Evolutionary conservation across 495 filamentous ascomycete genomes (phyloP), one percentile per base, ranked within the genome.

Genomic region (Penicillium soppii): DNA sequence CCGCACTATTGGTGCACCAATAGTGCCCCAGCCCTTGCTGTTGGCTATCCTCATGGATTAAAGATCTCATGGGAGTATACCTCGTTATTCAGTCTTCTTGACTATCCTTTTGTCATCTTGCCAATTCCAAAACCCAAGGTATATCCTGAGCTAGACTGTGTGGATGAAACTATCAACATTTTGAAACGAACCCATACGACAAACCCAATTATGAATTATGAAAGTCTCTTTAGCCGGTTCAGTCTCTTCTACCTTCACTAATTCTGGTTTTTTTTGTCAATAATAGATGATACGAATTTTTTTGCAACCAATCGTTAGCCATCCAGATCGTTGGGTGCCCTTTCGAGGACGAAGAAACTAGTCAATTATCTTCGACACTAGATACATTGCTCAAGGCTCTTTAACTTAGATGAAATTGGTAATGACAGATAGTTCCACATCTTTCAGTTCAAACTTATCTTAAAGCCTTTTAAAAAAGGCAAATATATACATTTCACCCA

Each of bases 301-400:
- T 50, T 50, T 19, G 26, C 17, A 50, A 50, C 27, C 47, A 50
- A 37, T 37, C 47, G 15, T 42, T 26, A 20, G 42, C 47, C 21
- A 33, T 50, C 17, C 47, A 50, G 37, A 43, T 50, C 16, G 38
- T 50, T 29, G 47, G 47, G 13, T 37, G 47, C 17, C 47, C 47
- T n/a, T 50, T 50, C 15, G 47, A 50, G 29, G 47, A 50, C 12
- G 47, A 50, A n/a, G 47, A 50, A 37, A n/a, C 21, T 21, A 43
- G 42, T 22, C 27, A 33, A 43, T 36, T 43, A 7, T 19, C 36
- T 0, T 35, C 37, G 8, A 16, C 32, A 12, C 6, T 50, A 3
- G 47, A 50, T 43, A 35, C 23, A 17, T 27, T 50, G 12, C 42
- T 50, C 12, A 43, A 42, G 38, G 32, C 32, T 35, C 13, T 12